These are phyloP conservation scores for Saccharomyces uvarum DNA, from an alignment of 1,139 yeast genomes.

Conservation along the genomic window DNA sequence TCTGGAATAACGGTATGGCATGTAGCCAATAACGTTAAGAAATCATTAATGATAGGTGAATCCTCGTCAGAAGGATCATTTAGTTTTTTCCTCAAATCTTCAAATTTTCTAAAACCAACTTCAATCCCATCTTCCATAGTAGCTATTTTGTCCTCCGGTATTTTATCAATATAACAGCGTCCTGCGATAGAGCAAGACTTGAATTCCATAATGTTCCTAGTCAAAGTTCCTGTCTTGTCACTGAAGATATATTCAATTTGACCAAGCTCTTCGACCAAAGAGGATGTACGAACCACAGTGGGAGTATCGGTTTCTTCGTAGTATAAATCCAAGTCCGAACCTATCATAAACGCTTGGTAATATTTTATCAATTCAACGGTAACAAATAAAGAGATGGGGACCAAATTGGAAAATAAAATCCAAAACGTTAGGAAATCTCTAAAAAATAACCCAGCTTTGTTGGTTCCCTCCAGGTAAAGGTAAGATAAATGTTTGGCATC, in stretches of 20 bases:
- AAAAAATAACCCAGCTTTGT: conserved; percentile 65
- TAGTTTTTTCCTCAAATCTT: conserved; percentile 50
- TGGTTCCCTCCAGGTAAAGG: conserved; percentile 62
- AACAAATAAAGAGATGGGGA: conserved; percentile 89
- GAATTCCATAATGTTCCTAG: conserved; percentile 93
- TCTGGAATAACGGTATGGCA: conserved; percentile 99
- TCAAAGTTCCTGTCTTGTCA: conserved; percentile 93
- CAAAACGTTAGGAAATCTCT: conserved; percentile 85
- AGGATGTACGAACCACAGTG: conserved; percentile 88
- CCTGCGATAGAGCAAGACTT: conserved; percentile 94
- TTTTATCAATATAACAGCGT: conserved; percentile 73
- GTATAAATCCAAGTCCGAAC: conserved; percentile 90
- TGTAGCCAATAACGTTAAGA: conserved; percentile 76
- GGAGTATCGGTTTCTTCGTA: conserved; percentile 85
- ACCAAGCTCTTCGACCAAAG: conserved; percentile 91
- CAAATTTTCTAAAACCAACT: conserved; percentile 70
- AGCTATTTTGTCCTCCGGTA: conserved; percentile 84
- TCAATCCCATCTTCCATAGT: conserved; percentile 71
- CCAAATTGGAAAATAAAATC: conserved; percentile 91
- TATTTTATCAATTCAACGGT: conserved; percentile 93
- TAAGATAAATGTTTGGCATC: conserved; percentile 51
- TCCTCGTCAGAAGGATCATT: conserved; percentile 41
- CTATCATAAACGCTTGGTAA: conserved; percentile 89
- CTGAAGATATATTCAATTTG: conserved; percentile 93
- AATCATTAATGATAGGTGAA: conserved; percentile 65